Conservation (phyloP, 768 basidiomycete species). For the Auricularia sp. region DNA sequence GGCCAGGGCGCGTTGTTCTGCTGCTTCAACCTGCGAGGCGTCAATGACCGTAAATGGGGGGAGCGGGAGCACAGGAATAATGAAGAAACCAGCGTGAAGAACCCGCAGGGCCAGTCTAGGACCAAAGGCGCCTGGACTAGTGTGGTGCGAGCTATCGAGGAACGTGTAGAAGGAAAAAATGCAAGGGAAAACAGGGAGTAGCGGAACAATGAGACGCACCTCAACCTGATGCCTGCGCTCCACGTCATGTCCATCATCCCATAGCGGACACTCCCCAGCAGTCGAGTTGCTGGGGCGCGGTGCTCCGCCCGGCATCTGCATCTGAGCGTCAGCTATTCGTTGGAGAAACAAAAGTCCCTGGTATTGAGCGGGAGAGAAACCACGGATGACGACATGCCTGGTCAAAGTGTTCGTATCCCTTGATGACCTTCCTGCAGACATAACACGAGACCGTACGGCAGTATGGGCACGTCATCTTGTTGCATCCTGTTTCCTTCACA, state of each 20-base stretch:
- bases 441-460: slow-evolving; percentile 76
- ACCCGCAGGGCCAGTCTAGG: too few relatives aligned
- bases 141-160: too few relatives aligned
- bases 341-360: too few relatives aligned
- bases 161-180: too few relatives aligned
- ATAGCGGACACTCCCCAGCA: slow-evolving; percentile 46
- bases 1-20: slow-evolving; percentile 53
- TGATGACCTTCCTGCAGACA: slow-evolving; percentile 63
- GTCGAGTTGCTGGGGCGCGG: slow-evolving; percentile 16
- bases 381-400: slow-evolving; percentile 24
- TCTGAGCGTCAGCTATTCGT: too few relatives aligned
- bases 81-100: background rate
- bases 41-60: too few relatives aligned
- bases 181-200: too few relatives aligned
- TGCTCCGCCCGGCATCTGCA: background rate
- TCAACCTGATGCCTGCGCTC: slow-evolving; percentile 59
- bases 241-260: slow-evolving; percentile 36
- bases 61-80: background rate
- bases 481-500: slow-evolving; percentile 79
- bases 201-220: slow-evolving; percentile 24
- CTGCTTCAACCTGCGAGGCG: slow-evolving; percentile 47
- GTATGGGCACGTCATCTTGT: slow-evolving; percentile 79
- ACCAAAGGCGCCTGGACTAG: too few relatives aligned
- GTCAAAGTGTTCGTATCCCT: slow-evolving; percentile 68
- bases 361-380: too few relatives aligned